Evolutionary conservation across 2,329 filamentous ascomycete genomes (phyloP).

Genomic region (Sphaerostilbella broomeana): DNA sequence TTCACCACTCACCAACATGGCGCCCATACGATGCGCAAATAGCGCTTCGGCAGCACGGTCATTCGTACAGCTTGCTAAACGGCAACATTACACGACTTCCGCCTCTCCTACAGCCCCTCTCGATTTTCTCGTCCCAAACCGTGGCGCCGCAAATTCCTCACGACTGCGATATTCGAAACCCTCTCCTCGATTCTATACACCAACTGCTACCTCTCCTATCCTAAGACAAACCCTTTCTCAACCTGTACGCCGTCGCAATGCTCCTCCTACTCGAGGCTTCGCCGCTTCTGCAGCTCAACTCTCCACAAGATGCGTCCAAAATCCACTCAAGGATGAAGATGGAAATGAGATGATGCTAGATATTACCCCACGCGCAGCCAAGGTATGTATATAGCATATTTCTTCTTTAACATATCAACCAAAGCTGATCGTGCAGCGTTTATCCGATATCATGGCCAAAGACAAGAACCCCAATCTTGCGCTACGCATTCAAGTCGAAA

Average conservation of each 20-base stretch:
- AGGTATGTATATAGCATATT: constrained; percentile 44
- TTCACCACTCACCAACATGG: constrained; percentile 22
- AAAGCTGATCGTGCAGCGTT: constrained; percentile 43
- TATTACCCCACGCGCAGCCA: constrained; percentile 76
- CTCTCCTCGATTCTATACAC: constrained; percentile 2
- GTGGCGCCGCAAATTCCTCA: constrained; percentile 17
- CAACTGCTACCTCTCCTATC: no score
- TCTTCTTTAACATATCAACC: background rate
- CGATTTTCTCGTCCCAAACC: constrained; percentile 37
- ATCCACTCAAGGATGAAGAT: constrained; percentile 73
- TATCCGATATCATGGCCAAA: constrained; percentile 68
- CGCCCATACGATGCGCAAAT: constrained; percentile 32
- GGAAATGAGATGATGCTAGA: constrained; percentile 78
- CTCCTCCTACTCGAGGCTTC: constrained; percentile 30
- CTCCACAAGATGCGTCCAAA: constrained; percentile 50
- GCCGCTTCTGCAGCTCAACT: constrained; percentile 28
- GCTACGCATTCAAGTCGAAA: constrained; percentile 86
- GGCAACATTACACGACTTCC: constrained; percentile 25
- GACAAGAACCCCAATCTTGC: constrained; percentile 72
- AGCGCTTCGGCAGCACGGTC: constrained; percentile 32
- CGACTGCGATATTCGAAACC: background rate
- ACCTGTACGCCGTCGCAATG: no score
- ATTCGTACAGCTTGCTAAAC: constrained; percentile 36
- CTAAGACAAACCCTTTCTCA: no score
- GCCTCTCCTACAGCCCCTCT: constrained; percentile 24